These are phyloP conservation scores for Xylaria arbuscula DNA, from an alignment of 2,329 filamentous ascomycete genomes.

Conservation along the genomic window DNA sequence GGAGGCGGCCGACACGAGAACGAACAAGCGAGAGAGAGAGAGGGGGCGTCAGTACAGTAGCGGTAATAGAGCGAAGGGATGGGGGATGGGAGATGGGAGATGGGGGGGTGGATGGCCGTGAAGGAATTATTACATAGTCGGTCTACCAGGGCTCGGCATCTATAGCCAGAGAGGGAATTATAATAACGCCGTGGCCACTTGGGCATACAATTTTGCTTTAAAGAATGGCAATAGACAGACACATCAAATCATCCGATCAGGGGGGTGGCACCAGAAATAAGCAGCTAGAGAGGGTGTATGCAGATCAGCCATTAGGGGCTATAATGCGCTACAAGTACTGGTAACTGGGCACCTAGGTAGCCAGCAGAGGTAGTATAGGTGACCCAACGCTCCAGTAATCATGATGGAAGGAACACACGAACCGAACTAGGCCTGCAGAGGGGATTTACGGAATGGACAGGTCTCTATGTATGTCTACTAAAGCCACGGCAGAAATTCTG, in stretches of 20 bases:
- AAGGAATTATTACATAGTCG: constrained; percentile 35
- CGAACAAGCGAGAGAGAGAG: constrained; percentile 8
- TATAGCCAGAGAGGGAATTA: constrained; percentile 33
- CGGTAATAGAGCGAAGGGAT: constrained; percentile 17
- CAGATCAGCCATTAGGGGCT: constrained; percentile 10
- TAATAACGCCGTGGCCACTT: neutral
- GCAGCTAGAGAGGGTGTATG: constrained; percentile 15
- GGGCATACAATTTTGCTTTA: constrained; percentile 18
- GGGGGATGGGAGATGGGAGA: constrained; percentile 18
- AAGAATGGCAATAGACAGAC: constrained; percentile 35
- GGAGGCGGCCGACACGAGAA: constrained; percentile 5
- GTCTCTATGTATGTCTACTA: constrained; percentile 12
- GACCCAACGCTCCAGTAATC: constrained; percentile 21
- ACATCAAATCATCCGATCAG: constrained; percentile 28
- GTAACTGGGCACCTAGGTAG: neutral
- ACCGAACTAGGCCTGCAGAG: neutral
- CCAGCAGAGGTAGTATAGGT: no score
- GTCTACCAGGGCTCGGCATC: constrained; percentile 41
- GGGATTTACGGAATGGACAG: constrained; percentile 27
- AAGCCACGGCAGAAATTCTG: constrained; percentile 25
- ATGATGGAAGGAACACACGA: constrained; percentile 28
- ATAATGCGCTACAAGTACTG: neutral
- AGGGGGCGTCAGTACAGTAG: constrained; percentile 17
- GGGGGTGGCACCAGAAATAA: constrained; percentile 19
- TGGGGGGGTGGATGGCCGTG: constrained; percentile 28